These are phyloP conservation scores for Magnolia officinalis DNA, from an alignment of 164 flowering plant genomes.

Conservation along the genomic window DNA sequence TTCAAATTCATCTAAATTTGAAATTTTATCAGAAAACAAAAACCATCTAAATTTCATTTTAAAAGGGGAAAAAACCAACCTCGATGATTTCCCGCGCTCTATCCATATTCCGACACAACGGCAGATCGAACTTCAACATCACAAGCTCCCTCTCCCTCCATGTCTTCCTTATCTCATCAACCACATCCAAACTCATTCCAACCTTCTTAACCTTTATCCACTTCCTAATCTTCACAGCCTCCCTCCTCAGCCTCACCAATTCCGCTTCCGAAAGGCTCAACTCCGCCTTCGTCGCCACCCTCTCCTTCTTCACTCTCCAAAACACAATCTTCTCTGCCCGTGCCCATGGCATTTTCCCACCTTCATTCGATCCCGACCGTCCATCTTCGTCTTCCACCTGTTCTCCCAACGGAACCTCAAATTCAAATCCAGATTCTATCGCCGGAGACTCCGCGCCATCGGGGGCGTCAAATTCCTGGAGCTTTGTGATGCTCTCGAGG, in stretches of 20 bases:
- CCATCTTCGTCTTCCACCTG: slow-evolving; percentile 16
- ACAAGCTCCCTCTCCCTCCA: slow-evolving; percentile 79
- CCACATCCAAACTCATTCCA: slow-evolving; percentile 70
- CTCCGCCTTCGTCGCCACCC: slow-evolving; percentile 46
- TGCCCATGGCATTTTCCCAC: slow-evolving; percentile 66
- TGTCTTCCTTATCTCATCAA: slow-evolving; percentile 47
- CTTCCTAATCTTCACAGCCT: slow-evolving; percentile 53
- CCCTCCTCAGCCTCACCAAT: slow-evolving; percentile 62
- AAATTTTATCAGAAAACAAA: not conserved
- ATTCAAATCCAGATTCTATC: slow-evolving; percentile 20
- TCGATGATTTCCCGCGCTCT: slow-evolving; percentile 87
- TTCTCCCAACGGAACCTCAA: slow-evolving; percentile 25
- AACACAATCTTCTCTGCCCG: slow-evolving; percentile 42
- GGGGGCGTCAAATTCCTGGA: slow-evolving; percentile 12
- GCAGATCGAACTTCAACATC: slow-evolving; percentile 74
- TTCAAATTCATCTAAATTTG: not conserved
- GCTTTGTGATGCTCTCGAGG: slow-evolving; percentile 45
- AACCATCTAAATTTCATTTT: not conserved
- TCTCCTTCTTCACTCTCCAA: slow-evolving; percentile 60
- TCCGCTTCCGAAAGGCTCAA: slow-evolving; percentile 45
- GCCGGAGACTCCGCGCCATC: not conserved
- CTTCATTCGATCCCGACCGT: not conserved
- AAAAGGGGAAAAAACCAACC: slow-evolving; percentile 31
- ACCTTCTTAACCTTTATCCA: slow-evolving; percentile 92
- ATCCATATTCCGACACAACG: slow-evolving; percentile 83